phyloP scores from a whole-genome alignment of 1,139 yeast genomes.

The Kurtzmaniella quercitrusa region DNA sequence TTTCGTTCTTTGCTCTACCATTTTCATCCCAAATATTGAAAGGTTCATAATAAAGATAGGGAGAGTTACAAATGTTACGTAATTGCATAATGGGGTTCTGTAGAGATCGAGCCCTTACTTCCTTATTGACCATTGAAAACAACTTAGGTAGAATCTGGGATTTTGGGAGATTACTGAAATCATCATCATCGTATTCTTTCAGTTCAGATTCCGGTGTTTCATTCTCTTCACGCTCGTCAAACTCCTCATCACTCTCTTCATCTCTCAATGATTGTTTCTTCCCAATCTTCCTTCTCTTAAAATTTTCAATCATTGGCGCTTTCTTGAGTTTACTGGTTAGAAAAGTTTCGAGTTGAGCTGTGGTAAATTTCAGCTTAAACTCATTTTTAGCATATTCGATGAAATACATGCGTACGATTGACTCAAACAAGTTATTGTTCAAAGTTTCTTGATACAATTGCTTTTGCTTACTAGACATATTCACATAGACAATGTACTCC shows the following conservation, averaged over 20 bases:
- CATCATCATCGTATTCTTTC: not conserved
- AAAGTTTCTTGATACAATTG: slow-evolving; percentile 61
- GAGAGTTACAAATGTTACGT: slow-evolving; percentile 79
- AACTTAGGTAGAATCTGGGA: slow-evolving; percentile 16
- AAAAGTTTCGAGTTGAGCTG: slow-evolving; percentile 35
- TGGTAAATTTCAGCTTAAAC: slow-evolving; percentile 18
- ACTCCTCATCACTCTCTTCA: slow-evolving; percentile 27
- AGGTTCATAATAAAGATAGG: slow-evolving; percentile 79
- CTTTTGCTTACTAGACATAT: slow-evolving; percentile 60
- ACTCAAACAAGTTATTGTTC: slow-evolving; percentile 35
- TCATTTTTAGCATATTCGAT: slow-evolving; percentile 41
- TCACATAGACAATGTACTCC: slow-evolving; percentile 77
- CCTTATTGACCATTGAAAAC: slow-evolving; percentile 15
- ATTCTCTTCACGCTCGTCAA: slow-evolving; percentile 11
- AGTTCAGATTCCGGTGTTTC: slow-evolving; percentile 2
- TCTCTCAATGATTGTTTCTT: slow-evolving; percentile 16
- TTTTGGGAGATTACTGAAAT: slow-evolving; percentile 6
- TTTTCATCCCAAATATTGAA: slow-evolving; percentile 32
- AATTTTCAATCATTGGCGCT: not conserved
- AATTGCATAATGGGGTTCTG: slow-evolving; percentile 78
- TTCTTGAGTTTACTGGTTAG: slow-evolving; percentile 21
- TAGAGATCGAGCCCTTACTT: slow-evolving; percentile 29
- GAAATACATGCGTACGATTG: slow-evolving; percentile 41
- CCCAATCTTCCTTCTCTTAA: slow-evolving; percentile 5
- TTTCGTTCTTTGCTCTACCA: slow-evolving; percentile 9